These are phyloP conservation scores for Aspergillus phoenicis DNA, from an alignment of 2,329 filamentous ascomycete genomes.

Conservation along the genomic window DNA sequence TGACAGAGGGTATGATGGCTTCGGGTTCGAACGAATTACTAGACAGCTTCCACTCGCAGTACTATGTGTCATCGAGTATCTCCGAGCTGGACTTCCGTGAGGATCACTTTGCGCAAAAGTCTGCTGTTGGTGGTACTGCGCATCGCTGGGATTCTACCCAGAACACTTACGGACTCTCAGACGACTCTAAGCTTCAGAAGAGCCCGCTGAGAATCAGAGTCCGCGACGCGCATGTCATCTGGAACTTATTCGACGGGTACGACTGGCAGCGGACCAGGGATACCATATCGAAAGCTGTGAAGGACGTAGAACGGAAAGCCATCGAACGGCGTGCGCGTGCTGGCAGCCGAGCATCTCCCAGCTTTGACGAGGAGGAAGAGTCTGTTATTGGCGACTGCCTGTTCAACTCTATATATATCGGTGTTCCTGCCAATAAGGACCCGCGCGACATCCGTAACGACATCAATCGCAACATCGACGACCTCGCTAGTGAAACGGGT, in stretches of 20 bases:
- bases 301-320: conserved; percentile 81
- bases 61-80: conserved; percentile 58
- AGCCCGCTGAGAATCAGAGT: conserved; percentile 78
- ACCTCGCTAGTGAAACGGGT: conserved; percentile 83
- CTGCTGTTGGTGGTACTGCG: conserved; percentile 65
- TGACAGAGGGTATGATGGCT: conserved; percentile 33
- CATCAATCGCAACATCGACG: conserved; percentile 87
- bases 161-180: conserved; percentile 71
- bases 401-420: conserved; percentile 99
- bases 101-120: conserved; percentile 70
- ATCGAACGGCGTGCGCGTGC: conserved; percentile 69
- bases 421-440: conserved; percentile 82
- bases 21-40: conserved; percentile 44
- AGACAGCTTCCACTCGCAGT: conserved; percentile 57
- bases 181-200: conserved; percentile 61
- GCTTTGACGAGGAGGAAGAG: conserved; percentile 69
- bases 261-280: conserved; percentile 91
- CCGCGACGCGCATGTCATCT: conserved; percentile 88
- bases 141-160: conserved; percentile 78
- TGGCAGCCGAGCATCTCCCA: conserved; percentile 58
- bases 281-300: conserved; percentile 82
- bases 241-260: conserved; percentile 97
- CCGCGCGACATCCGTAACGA: conserved; percentile 77
- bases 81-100: conserved; percentile 73
- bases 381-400: conserved; percentile 90